Evolutionary conservation across 176 grass and related monocot species (phyloP), one percentile per base, ranked within the genome.

Genomic region (Cenchrus americanus): DNA sequence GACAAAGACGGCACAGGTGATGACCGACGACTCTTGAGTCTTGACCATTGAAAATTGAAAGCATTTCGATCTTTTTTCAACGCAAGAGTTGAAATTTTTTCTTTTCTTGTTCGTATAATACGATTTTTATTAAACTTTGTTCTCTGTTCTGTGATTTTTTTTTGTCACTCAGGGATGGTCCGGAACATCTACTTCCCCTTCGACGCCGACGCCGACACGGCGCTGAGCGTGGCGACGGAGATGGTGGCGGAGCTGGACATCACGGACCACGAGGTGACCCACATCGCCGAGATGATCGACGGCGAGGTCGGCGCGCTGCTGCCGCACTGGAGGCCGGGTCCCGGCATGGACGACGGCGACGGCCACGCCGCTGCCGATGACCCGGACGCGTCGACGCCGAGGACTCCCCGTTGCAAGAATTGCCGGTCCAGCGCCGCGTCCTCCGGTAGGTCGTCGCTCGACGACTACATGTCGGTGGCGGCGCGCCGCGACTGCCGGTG

Each of bases 181-280:
- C 88, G 92, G 40, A 97, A 90, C 66, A 90, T 97, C 17, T 88
- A 90, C 41, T 97, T 97, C 66, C 92, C 82, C 3, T 97, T 97
- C 11, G 79, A 97, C 83, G 82, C 54, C 0, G 94, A 97, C 46
- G 77, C 79, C 0, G 94, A 97, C 81, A 94, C 91, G 3, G 89
- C 94, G 82, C 60, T 97, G 53, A 92, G 87, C 63, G 94, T 97
- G 14, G 94, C 94, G 17, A 87, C 87, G 1, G 94, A 97, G 62
- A 97, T 97, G 89, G 92, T 97, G 9, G 76, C 53, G 21, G 94
- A 94, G 85, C 90, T 97, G 47, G 92, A 94, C 81, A 97, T 97
- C 51, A 97, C 85, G 0, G 94, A 97, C 64, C 90, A 97, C 54
- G 94, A 97, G 85, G 94, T 94, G 14, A 94, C 91, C 1, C 84